phyloP scores from a whole-genome alignment of 768 basidiomycete genomes.

The Guyanaporus albipodus region DNA sequence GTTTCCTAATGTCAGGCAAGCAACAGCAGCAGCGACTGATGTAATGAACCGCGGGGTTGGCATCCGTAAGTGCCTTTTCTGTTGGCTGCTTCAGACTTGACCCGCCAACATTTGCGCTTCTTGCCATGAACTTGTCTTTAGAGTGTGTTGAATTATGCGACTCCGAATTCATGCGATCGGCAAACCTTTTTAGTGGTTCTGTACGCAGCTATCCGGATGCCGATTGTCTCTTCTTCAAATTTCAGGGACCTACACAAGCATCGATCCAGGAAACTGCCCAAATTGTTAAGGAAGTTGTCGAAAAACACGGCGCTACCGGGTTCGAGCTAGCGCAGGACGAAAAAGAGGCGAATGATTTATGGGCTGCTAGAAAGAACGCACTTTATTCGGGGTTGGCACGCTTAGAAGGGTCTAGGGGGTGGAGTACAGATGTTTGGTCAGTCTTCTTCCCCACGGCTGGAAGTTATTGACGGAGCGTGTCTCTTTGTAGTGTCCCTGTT shows the following conservation, averaged over 20 bases:
- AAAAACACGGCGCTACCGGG: slow-evolving; percentile 62
- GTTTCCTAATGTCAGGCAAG: slow-evolving; percentile 71
- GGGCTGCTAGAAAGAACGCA: slow-evolving; percentile 70
- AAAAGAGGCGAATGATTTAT: slow-evolving; percentile 67
- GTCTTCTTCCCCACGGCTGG: neutral
- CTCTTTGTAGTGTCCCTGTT: slow-evolving; percentile 49
- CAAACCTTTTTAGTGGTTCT: slow-evolving; percentile 53
- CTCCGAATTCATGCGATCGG: slow-evolving; percentile 59
- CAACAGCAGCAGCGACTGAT: slow-evolving; percentile 71
- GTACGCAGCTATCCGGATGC: slow-evolving; percentile 53
- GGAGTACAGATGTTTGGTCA: slow-evolving; percentile 78
- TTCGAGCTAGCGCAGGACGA: slow-evolving; percentile 62
- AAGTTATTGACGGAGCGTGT: neutral
- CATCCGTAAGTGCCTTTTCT: slow-evolving; percentile 52
- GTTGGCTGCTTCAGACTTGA: neutral
- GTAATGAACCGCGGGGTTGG: slow-evolving; percentile 69
- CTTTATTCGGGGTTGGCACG: slow-evolving; percentile 54
- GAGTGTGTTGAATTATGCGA: slow-evolving; percentile 88
- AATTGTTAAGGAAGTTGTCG: slow-evolving; percentile 53
- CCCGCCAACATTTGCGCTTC: neutral
- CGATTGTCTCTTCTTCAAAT: slow-evolving; percentile 83
- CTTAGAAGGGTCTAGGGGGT: slow-evolving; percentile 52
- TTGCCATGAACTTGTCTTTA: slow-evolving; percentile 18
- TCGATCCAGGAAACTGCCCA: slow-evolving; percentile 60
- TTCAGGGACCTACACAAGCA: slow-evolving; percentile 64